A percentile compares a stretch with the other conserved stretches of the same genome.
Conservation (phyloP, 495 filamentous ascomycete species). For the Xylaria telfairii region DNA sequence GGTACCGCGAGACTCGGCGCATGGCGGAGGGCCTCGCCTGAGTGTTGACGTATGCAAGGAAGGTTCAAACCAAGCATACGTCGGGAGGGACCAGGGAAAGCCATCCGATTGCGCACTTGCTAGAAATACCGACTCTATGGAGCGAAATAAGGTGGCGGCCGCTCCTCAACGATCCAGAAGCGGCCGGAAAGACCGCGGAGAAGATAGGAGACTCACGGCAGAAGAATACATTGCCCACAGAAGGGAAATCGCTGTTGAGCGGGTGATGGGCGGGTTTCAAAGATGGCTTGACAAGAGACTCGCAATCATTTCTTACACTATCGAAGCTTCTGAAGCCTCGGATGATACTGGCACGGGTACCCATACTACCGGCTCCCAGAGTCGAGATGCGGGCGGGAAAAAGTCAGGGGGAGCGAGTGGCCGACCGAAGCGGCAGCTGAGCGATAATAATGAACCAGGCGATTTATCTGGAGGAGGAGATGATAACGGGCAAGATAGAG, state of each 20-base stretch:
- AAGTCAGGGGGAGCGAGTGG: slow-evolving; percentile 29
- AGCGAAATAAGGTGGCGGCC: slow-evolving; percentile 31
- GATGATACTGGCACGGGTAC: slow-evolving; percentile 26
- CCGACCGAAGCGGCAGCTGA: slow-evolving; percentile 35
- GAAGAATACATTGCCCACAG: slow-evolving; percentile 40
- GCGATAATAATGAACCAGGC: slow-evolving; percentile 32
- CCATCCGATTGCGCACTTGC: slow-evolving; percentile 24
- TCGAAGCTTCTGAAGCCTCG: slow-evolving; percentile 38
- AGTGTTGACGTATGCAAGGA: slow-evolving; percentile 32
- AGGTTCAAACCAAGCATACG: slow-evolving; percentile 29
- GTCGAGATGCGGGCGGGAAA: slow-evolving; percentile 27
- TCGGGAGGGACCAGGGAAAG: slow-evolving; percentile 28
- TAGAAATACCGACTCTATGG: slow-evolving; percentile 36
- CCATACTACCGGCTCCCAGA: slow-evolving; percentile 27
- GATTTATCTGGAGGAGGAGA: slow-evolving; percentile 34
- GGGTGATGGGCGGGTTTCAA: slow-evolving; percentile 36
- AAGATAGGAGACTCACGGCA: slow-evolving; percentile 34
- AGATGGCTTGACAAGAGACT: slow-evolving; percentile 40
- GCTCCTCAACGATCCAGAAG: slow-evolving; percentile 33
- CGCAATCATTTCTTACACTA: slow-evolving; percentile 38
- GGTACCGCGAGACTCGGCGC: slow-evolving; percentile 22
- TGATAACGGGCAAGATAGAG: slow-evolving; percentile 34
- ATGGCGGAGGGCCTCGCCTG: slow-evolving; percentile 32
- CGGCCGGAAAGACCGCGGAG: slow-evolving; percentile 29
- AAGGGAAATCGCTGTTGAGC: slow-evolving; percentile 31